Percentiles rank a stretch among this genome's conserved stretches.
Evolutionary conservation across 371 early-diverging fungal species (phyloP).

Genomic region (Catenaria anguillulae): DNA sequence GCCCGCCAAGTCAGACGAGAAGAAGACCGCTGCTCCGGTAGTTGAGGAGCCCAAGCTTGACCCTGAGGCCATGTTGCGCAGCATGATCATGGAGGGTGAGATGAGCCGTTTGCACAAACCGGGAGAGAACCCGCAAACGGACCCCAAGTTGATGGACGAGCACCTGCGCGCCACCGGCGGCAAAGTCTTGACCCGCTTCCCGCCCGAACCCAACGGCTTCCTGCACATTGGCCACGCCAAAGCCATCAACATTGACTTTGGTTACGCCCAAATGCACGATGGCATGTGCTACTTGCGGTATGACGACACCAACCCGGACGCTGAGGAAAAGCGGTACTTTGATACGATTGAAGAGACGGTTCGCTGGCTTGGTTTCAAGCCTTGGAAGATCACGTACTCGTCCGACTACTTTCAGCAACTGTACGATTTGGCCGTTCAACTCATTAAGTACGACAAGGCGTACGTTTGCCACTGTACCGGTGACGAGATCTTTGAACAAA

Average conservation of each 20-base stretch:
- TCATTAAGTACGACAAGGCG: slow-evolving; percentile 85
- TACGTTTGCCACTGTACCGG: slow-evolving; percentile 96
- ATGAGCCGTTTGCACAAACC: slow-evolving; percentile 86
- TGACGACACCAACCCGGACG: slow-evolving; percentile 99
- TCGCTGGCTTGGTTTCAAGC: slow-evolving; percentile 95
- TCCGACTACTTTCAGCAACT: slow-evolving; percentile 94
- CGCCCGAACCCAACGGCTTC: slow-evolving; percentile 99
- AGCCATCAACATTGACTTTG: slow-evolving; percentile 98
- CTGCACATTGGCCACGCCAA: slow-evolving; percentile 99
- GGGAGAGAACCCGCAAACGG: slow-evolving; percentile 95
- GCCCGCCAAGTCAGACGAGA: too few species aligned
- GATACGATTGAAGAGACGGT: slow-evolving; percentile 89
- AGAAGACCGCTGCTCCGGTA: slow-evolving; percentile 7
- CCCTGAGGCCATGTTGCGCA: slow-evolving; percentile 22
- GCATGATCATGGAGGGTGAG: slow-evolving; percentile 78
- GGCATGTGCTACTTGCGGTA: slow-evolving; percentile 94
- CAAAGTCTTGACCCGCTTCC: slow-evolving; percentile 96
- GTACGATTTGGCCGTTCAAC: slow-evolving; percentile 78
- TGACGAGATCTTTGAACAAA: slow-evolving; percentile 79
- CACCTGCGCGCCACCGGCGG: slow-evolving; percentile 92
- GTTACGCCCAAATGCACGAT: slow-evolving; percentile 83
- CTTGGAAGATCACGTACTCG: slow-evolving; percentile 88
- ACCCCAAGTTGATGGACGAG: slow-evolving; percentile 71
- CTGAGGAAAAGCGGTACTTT: slow-evolving; percentile 95
- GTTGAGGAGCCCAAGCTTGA: slow-evolving; percentile 5